Evolutionary conservation across 2,329 filamentous ascomycete species (phyloP), one percentile per base, ranked within the genome.

Genomic region (Ampelomyces quisqualis): DNA sequence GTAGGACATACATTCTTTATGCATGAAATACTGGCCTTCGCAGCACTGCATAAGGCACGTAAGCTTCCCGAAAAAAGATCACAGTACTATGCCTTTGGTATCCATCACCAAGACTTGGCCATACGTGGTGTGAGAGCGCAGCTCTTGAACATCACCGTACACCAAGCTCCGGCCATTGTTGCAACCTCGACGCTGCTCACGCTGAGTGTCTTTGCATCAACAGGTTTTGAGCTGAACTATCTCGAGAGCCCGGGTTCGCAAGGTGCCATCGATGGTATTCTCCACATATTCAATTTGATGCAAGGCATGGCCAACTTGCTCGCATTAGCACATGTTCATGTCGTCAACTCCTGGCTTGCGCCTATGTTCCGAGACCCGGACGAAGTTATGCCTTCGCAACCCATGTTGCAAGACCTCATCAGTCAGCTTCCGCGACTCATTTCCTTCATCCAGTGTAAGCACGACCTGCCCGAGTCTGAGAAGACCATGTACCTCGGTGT

Each of bases 1-100:
- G 51, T 64, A 6, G 38, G 45, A 2, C 56, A 69, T 27, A 47
- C 49, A 0, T 73, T 69, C 27, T 49, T 74, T 0, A 62, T 74
- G 48, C 67, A 73, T 40, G 66, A 70, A 8, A 57, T 74, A 3
- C 49, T 73, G 8, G 69, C 71, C 5, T 64, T 69, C 21, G 58
- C 72, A 1, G 67, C 71, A 10, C 55, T 69, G 11, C 66, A 72
- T 39, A 59, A 68, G 30, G 67, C 63, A 3, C 53, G 63, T 30
- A 40, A 61, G n/a, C 39, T 63, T 6, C 56, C 49, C 2, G 58
- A 59, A 2, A 44, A 58, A 34, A 45, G 53, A 20, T 32, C 37
- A 22, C 43, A 56, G 18, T 68, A 65, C 44, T 65, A 64, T 17
- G 52, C 58, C 7, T 55, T 64, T n/a, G 62, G 61, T 4, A 60